Evolutionary conservation across 2,329 filamentous ascomycete genomes (phyloP).

Genomic region (Aspergillus aculeatinus): DNA sequence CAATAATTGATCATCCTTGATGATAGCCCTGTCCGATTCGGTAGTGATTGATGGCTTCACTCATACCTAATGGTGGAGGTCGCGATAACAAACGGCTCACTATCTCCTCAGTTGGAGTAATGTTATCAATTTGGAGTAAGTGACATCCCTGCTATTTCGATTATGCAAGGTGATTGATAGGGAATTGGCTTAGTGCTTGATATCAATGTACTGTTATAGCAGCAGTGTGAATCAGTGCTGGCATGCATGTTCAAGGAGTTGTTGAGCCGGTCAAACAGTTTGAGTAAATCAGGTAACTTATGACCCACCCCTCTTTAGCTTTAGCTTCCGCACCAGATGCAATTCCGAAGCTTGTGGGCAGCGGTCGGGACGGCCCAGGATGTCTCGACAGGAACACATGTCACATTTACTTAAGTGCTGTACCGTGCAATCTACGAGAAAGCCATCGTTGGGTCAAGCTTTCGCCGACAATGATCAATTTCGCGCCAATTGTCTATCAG

Average conservation of each 20-base stretch:
- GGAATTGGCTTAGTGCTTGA: not conserved
- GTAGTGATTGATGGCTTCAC: not conserved
- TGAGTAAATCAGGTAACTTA: too few relatives aligned
- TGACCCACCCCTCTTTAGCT: too few relatives aligned
- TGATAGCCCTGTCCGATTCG: not conserved
- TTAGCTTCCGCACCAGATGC: too few relatives aligned
- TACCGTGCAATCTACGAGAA: too few relatives aligned
- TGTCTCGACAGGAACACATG: too few relatives aligned
- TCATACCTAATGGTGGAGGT: not conserved
- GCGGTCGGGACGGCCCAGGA: too few relatives aligned
- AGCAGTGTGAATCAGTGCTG: too few relatives aligned
- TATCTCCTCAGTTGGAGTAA: not conserved
- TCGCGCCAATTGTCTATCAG: not conserved
- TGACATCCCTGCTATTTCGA: not conserved
- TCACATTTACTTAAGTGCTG: too few relatives aligned
- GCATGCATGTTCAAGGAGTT: not conserved
- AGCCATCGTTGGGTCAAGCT: not conserved
- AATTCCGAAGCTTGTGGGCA: not conserved
- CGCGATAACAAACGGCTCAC: not conserved
- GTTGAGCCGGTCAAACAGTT: too few relatives aligned
- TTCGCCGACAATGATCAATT: not conserved
- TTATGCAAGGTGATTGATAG: not conserved
- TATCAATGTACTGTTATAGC: not conserved
- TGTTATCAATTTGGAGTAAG: not conserved
- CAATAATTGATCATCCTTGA: not conserved